These are phyloP conservation scores for Daldinia eschscholtzii DNA, from an alignment of 2,329 filamentous ascomycete genomes.

Conservation along the genomic window DNA sequence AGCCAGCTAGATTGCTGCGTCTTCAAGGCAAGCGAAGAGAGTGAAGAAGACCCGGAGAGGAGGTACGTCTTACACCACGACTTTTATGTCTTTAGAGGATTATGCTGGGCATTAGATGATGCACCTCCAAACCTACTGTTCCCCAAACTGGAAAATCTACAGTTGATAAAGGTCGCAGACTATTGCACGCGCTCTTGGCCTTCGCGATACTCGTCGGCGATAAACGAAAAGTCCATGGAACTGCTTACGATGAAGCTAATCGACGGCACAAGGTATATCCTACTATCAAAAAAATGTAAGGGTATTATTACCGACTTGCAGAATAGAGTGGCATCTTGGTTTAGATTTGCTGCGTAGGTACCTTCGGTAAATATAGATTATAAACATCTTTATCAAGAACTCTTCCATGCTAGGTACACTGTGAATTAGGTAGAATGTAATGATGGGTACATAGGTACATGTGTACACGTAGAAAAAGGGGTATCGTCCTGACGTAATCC, in stretches of 20 bases:
- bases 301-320: neutral
- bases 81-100: neutral
- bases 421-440: neutral
- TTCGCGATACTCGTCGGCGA: neutral
- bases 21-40: neutral
- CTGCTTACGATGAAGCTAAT: neutral
- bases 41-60: neutral
- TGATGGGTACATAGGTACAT: neutral
- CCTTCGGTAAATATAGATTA: neutral
- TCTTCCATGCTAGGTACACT: neutral
- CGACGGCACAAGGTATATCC: neutral
- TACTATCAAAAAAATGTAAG: neutral
- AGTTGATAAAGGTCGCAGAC: conserved; percentile 1
- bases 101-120: neutral
- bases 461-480: neutral
- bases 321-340: too few relatives aligned
- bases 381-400: too few relatives aligned
- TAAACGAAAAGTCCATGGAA: too few relatives aligned
- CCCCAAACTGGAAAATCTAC: neutral
- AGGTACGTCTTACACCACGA: neutral
- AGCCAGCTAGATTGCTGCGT: conserved; percentile 7
- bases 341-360: neutral
- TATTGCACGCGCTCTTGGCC: neutral
- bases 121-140: neutral
- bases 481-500: too few relatives aligned